Percentiles rank a stretch among this genome's conserved stretches.
phyloP scores from a whole-genome alignment of 2,329 filamentous ascomycete genomes.

The Sclerotinia sclerotiorum region DNA sequence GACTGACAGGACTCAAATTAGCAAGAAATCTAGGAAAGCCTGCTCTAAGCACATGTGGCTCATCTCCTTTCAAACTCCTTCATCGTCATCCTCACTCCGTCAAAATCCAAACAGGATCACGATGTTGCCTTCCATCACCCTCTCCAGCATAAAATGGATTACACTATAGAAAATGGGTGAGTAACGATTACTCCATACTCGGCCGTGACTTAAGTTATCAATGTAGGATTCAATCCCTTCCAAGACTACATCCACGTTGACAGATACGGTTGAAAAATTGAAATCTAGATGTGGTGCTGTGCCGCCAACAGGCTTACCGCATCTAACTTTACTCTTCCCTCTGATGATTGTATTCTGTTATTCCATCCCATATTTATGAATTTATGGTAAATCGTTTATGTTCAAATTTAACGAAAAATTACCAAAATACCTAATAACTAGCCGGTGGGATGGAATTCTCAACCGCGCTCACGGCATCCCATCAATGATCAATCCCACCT shows the following conservation, averaged over 20 bases:
- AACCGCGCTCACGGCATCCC: not conserved
- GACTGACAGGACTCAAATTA: not conserved
- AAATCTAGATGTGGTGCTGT: not conserved
- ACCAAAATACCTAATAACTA: not conserved
- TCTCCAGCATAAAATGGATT: not conserved
- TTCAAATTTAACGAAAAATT: not conserved
- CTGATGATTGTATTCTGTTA: not conserved
- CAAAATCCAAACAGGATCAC: not conserved
- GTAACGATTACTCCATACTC: not conserved
- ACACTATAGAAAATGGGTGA: not conserved
- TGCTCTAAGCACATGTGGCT: not conserved
- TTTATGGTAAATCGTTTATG: not conserved
- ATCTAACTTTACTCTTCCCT: constrained; percentile 5
- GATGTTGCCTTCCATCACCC: not conserved
- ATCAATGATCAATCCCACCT: not conserved
- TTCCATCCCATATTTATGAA: not conserved
- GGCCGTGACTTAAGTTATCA: not conserved
- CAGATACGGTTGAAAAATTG: not conserved
- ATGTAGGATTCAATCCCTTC: not conserved
- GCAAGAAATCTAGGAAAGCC: not conserved
- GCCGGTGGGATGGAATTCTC: constrained; percentile 3
- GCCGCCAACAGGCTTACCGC: constrained; percentile 14
- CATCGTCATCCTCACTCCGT: not conserved
- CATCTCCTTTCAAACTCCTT: not conserved
- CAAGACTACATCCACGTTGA: not conserved